A percentile compares a stretch with the other conserved stretches of the same genome.
These are phyloP conservation scores for Suillus placidus DNA, from an alignment of 768 basidiomycete genomes.

Conservation along the genomic window DNA sequence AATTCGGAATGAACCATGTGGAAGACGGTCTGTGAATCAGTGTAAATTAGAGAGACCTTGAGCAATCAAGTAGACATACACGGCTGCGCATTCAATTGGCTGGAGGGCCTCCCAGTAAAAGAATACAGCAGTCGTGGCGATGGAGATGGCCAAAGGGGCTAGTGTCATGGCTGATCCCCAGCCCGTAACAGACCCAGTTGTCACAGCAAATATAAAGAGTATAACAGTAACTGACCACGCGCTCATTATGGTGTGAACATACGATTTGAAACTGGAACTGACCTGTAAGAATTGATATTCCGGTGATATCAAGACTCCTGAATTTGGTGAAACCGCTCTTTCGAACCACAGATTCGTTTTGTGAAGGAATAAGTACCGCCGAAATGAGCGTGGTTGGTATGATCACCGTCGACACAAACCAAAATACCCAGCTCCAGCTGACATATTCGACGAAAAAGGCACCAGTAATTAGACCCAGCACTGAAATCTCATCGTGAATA, in stretches of 20 bases:
- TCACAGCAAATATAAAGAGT: conserved; percentile 33
- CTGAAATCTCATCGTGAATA: not conserved
- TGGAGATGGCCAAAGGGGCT: conserved; percentile 46
- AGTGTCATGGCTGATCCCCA: conserved; percentile 43
- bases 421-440: not conserved
- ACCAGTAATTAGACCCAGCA: not conserved
- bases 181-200: conserved; percentile 45
- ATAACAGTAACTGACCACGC: not conserved
- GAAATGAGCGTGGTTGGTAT: not conserved
- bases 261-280: not conserved
- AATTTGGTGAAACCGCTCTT: not conserved
- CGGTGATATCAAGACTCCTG: not conserved
- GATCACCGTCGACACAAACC: not conserved
- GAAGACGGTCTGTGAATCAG: not conserved
- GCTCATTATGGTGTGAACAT: not conserved
- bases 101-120: conserved; percentile 45
- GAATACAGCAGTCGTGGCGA: conserved; percentile 41
- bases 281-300: conserved; percentile 3
- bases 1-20: conserved; percentile 37
- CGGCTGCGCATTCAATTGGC: conserved; percentile 38
- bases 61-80: not conserved
- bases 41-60: not conserved
- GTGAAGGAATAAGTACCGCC: not conserved
- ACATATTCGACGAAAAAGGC: not conserved
- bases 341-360: not conserved